Evolutionary conservation across 257 asterid species (phyloP).

Genomic region (Solanum sejunctum): DNA sequence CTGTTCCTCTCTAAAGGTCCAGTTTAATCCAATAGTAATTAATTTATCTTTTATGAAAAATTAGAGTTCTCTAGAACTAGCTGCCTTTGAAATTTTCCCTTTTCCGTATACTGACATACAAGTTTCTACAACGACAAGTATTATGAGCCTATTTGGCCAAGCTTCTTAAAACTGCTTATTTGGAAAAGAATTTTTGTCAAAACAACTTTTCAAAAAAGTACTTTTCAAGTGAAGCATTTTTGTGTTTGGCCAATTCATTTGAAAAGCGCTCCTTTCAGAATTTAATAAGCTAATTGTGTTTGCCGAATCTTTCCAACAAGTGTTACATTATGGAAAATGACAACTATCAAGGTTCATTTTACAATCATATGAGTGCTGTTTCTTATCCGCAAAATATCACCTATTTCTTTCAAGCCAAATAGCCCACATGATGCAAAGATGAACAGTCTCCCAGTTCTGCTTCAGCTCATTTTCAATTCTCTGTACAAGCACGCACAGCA

Average conservation of each 20-base stretch:
- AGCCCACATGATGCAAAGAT: background rate
- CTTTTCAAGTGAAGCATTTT: background rate
- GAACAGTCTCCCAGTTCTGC: background rate
- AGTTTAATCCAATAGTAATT: background rate
- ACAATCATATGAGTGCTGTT: background rate
- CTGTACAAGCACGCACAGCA: background rate
- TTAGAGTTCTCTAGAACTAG: background rate
- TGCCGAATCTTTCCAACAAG: background rate
- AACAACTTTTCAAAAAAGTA: background rate
- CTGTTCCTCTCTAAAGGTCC: background rate
- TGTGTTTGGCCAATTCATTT: background rate
- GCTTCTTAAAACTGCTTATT: background rate
- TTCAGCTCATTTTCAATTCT: background rate
- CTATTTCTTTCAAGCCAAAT: background rate
- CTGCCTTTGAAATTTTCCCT: background rate
- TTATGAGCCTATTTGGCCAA: background rate
- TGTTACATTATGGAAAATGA: background rate
- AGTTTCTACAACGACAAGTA: background rate
- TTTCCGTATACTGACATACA: background rate
- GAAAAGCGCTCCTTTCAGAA: background rate
- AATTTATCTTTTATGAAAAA: background rate
- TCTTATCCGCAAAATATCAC: background rate
- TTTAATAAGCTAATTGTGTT: background rate
- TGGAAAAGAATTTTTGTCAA: background rate
- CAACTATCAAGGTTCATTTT: background rate